These are phyloP conservation scores for Xylariaceae sp. DNA, from an alignment of 2,329 filamentous ascomycete species.

Conservation along the genomic window DNA sequence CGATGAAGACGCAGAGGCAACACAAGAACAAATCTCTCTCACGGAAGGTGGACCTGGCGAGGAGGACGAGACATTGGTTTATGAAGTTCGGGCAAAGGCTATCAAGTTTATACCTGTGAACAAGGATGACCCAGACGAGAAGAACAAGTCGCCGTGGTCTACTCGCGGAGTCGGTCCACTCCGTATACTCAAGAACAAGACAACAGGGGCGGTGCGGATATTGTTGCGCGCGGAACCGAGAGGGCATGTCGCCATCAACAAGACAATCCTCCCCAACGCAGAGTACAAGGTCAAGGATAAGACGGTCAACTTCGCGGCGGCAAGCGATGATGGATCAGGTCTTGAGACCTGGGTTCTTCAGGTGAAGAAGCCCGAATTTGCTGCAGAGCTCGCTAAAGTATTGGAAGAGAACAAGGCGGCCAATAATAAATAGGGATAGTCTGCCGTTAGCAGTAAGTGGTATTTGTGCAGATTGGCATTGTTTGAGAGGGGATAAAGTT, in stretches of 20 bases:
- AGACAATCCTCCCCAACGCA: constrained; percentile 56
- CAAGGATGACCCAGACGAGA: constrained; percentile 44
- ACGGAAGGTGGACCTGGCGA: constrained; percentile 64
- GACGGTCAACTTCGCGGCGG: constrained; percentile 56
- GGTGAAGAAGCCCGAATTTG: constrained; percentile 55
- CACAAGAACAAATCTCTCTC: constrained; percentile 67
- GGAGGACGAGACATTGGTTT: constrained; percentile 66
- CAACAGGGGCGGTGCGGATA: constrained; percentile 62
- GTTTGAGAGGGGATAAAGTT: too few species aligned
- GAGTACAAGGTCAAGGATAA: constrained; percentile 60
- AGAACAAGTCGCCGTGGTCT: constrained; percentile 58
- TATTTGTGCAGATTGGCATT: too few species aligned
- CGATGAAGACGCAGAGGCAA: constrained; percentile 46
- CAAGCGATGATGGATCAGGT: constrained; percentile 53
- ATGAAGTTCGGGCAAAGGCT: constrained; percentile 69
- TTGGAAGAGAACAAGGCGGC: constrained; percentile 53
- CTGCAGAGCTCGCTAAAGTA: constrained; percentile 48
- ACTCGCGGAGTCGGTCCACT: constrained; percentile 68
- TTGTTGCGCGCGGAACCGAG: constrained; percentile 71
- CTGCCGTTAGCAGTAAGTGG: not conserved
- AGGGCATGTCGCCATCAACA: constrained; percentile 71
- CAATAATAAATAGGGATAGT: constrained; percentile 46
- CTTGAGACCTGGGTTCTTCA: constrained; percentile 69
- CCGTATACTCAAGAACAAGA: constrained; percentile 70
- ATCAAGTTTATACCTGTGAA: constrained; percentile 53